Base-by-base conservation (phyloP, 805 yeast genomes). In the Pichia eremophila region DNA sequence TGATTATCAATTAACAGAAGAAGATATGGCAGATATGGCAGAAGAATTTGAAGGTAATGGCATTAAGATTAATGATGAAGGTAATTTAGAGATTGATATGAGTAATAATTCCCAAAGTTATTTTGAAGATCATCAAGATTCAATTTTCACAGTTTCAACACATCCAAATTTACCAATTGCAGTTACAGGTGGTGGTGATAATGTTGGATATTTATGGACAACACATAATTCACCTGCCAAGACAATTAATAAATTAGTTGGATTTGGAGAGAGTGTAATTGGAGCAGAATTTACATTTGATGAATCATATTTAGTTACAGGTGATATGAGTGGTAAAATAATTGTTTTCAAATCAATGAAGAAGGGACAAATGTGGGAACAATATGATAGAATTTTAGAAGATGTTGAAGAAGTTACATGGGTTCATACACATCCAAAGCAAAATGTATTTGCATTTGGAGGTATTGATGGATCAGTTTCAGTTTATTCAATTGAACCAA, bases 181-280 rank as follows among this genome's bases (percentile, higher is more conserved):
- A 9, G 83, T 82, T n/a, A 76, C 91, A 22, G 99, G 99, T 31
- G 98, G 96, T 39, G 98, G 95, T 50, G 99, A 93, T 64, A 82
- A 91, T 63, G 71, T 78, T 27, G 96, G 90, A 2, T 86, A 79
- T 62, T 62, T 93, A 57, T 93, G 98, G 98, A 88, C 96, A 5
- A 83, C 95, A 2, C 95, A 88, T 64, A 73, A 87, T 2, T 80
- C 78, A 51, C 95, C 96, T 32, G 87, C 96, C 11, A 78, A 81
- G 52, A 72, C 85, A 48, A 90, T 88, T 2, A 81, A 85, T 38
- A 81, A 85, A 57, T 69, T 93, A 50, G 70, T 70, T 45, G 95
- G 91, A 19, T 95, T 87, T 66, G 82, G 82, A 39, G 99, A 93
- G 64, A 84, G 95, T 32, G 93, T 93, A 4, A 77, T 88, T 45